These are phyloP conservation scores for Myxozyma kluyveri DNA, from an alignment of 805 yeast genomes.

Conservation along the genomic window DNA sequence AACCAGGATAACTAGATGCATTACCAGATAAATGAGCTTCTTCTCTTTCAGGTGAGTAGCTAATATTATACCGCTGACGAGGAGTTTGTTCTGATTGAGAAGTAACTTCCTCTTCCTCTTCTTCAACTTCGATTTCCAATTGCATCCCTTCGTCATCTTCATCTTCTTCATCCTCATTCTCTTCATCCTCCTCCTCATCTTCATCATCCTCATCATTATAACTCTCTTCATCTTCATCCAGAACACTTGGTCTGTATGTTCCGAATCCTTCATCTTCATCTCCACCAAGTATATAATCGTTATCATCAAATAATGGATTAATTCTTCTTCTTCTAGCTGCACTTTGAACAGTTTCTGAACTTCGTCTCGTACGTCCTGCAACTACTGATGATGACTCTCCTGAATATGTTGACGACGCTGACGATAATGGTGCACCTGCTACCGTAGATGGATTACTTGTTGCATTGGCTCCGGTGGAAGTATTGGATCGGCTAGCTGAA, in stretches of 20 bases:
- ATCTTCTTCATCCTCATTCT: slow-evolving; percentile 7
- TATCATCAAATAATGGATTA: slow-evolving; percentile 11
- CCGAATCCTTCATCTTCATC: slow-evolving; percentile 1
- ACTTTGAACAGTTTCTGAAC: slow-evolving; percentile 4
- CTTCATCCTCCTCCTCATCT: slow-evolving; percentile 8
- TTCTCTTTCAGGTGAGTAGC: too few relatives aligned
- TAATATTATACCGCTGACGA: too few relatives aligned
- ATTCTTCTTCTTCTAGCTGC: slow-evolving; percentile 13
- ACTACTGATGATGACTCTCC: not conserved
- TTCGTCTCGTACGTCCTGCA: too few relatives aligned
- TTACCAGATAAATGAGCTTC: too few relatives aligned
- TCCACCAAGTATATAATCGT: slow-evolving; percentile 5
- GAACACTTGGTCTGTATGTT: not conserved
- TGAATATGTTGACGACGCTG: not conserved
- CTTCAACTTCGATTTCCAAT: slow-evolving; percentile 16
- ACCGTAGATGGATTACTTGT: not conserved
- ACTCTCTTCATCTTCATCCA: too few relatives aligned
- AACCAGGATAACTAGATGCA: too few relatives aligned
- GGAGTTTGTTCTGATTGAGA: not conserved
- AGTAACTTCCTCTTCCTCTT: slow-evolving; percentile 22
- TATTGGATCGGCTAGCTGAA: too few relatives aligned
- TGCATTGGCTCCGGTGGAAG: not conserved
- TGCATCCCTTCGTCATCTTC: slow-evolving; percentile 19
- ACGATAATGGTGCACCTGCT: not conserved
- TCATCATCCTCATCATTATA: slow-evolving; percentile 7